Base-by-base conservation (phyloP, 129 eudicot species). In the Tanacetum coccineum region DNA sequence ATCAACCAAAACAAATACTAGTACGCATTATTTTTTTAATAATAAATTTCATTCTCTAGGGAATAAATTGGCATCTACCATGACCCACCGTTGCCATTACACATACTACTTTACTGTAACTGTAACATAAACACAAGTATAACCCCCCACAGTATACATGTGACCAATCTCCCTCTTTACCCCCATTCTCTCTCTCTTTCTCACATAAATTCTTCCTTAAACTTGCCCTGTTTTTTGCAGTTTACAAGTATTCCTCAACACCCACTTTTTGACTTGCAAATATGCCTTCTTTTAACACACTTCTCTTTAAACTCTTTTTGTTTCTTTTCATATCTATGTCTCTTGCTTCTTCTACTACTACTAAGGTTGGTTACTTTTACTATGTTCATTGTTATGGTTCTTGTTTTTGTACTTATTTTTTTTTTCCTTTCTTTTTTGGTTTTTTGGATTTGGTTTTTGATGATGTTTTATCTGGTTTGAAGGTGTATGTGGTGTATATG, bases 401-500 rank as follows among this genome's bases (percentile, higher is more conserved):
- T 55, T 67, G 18, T 10, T 22, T 50, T 21, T 9, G 18, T 57
- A 1, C 42, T 28, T 81, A 7, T 30, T 26, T 4, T 32, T 12
- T 56, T 10, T 9, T 26, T n/a, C n/a, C n/a, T n/a, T n/a, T n/a
- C n/a, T n/a, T n/a, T n/a, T n/a, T n/a, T n/a, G n/a, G n/a, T n/a
- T n/a, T 30, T 64, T 32, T 40, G 54, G 42, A 36, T 36, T 36
- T 36, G 9, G 9, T 13, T 15, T 66, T 47, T 17, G 32, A 22
- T 47, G 10, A 60, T 30, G 17, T 18, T 36, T 21, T 36, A 62
- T 45, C 70, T 72, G 67, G 32, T 21, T 66, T 81, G 44, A 60
- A 89, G 96, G 82, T 83, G 56, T 86, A 79, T 86, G 96, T 83
- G 71, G 96, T 89, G 68, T 89, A 89, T 61, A 89, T 89, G 96